Base-by-base conservation (phyloP, 495 filamentous ascomycete genomes). In the Penicillium angulare region DNA sequence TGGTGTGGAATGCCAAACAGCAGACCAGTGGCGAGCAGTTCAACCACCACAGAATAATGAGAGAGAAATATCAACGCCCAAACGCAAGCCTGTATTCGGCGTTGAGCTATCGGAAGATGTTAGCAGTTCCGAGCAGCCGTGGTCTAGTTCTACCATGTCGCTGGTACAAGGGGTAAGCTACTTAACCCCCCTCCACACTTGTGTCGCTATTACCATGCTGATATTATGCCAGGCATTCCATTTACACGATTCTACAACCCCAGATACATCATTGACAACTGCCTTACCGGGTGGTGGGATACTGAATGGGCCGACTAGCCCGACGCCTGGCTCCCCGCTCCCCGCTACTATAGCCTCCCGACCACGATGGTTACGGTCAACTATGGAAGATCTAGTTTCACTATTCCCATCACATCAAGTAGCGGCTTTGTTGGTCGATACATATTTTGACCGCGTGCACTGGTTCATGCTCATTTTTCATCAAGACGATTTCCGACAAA, bases 381-480 rank as follows among this genome's bases (percentile, higher is more conserved):
- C 24, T n/a, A 34, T 17, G 5, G 20, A 20, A 15, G 63, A 61
- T 7, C 42, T 66, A 0, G n/a, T 47, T 15, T 26, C 55, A 0
- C 27, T 57, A 1, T 39, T 69, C 5, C 63, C 66, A 13, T 32
- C 47, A 0, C 52, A 43, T 10, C 53, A 66, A 34, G 58, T 48
- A 10, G 64, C 61, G 7, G 40, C 45, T 15, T 27, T 66, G n/a
- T 53, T 72, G 21, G 56, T 72, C 24, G 61, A 73, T 39, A 66
- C 63, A 1, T 71, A 71, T 40, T 73, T 73, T 51, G 60, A 66
- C 35, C 56, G 60, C 10, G 59, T 65, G 0, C 69, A 73, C 38
- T 73, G 69, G 69, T 73, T 71, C 53, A 63, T 66, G 48, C 50
- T 71, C 6, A 56, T 73, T 6, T 65, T 73, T 39, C 64, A 67